phyloP scores from a whole-genome alignment of 306 rosid species.

The Abrus pulchellus region DNA sequence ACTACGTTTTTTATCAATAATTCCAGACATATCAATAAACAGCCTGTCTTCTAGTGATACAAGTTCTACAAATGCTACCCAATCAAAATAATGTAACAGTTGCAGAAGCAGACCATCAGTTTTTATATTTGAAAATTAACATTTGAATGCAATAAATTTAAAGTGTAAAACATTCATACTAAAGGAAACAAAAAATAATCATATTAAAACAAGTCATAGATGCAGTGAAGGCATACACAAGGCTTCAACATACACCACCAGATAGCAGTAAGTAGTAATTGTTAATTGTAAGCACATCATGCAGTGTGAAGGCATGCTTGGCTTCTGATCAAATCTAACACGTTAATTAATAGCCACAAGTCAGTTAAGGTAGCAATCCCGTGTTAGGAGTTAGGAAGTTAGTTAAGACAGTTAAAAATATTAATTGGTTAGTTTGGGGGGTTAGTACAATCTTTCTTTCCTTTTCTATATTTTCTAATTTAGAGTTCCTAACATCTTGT shows the following conservation, averaged over 20 bases:
- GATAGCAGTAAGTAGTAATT: background rate
- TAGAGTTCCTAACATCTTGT: no score
- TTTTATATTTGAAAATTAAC: constrained; percentile 9
- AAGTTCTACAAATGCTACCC: constrained; percentile 6
- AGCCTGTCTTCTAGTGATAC: background rate
- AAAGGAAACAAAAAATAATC: constrained; percentile 3
- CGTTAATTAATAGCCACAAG: background rate
- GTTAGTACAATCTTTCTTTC: no score
- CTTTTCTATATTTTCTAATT: no score
- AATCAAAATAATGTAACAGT: constrained; percentile 1
- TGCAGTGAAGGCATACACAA: background rate
- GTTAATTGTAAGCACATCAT: constrained; percentile 16
- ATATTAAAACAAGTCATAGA: constrained; percentile 1
- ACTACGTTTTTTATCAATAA: background rate
- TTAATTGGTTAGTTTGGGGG: no score
- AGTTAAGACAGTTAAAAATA: no score
- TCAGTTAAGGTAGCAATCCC: constrained; percentile 5
- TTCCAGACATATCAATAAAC: constrained; percentile 1
- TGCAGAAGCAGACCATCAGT: background rate
- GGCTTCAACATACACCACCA: background rate
- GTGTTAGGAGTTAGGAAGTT: no score
- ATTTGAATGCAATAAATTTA: constrained; percentile 26
- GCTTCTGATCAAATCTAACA: constrained; percentile 2
- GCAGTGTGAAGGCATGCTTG: background rate
- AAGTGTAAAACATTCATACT: background rate